Percentiles rank a stretch among this genome's conserved stretches.
These are phyloP conservation scores for Sphaceloma murrayae DNA, from an alignment of 2,329 filamentous ascomycete genomes.

Conservation along the genomic window DNA sequence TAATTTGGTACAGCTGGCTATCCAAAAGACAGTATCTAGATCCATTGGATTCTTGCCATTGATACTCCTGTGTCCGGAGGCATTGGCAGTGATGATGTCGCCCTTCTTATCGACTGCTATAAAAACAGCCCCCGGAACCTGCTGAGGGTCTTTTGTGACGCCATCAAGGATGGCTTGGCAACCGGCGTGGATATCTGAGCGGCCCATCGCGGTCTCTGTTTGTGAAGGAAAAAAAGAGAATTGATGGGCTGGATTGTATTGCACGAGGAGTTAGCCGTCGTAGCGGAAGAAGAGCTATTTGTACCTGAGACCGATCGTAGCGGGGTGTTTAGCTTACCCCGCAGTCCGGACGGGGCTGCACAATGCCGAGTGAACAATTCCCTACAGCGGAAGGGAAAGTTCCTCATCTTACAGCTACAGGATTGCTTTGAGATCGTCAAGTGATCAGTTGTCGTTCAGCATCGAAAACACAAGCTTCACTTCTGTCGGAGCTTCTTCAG, in stretches of 20 bases:
- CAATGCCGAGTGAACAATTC: too few species aligned
- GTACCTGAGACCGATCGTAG: too few species aligned
- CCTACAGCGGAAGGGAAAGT: not conserved
- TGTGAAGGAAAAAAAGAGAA: not conserved
- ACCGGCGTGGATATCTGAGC: constrained; percentile 1
- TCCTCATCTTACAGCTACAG: not conserved
- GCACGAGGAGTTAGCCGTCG: too few species aligned
- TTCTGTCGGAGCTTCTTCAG: constrained; percentile 35
- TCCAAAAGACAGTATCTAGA: constrained; percentile 52
- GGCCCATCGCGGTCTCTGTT: not conserved
- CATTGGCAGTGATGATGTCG: constrained; percentile 33
- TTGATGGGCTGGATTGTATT: too few species aligned
- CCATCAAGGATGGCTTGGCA: constrained; percentile 8
- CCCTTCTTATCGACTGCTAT: constrained; percentile 38
- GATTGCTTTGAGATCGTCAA: not conserved
- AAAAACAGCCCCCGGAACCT: constrained; percentile 33
- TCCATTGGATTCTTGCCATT: constrained; percentile 44
- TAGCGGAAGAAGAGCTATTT: too few species aligned
- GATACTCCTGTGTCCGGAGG: constrained; percentile 35
- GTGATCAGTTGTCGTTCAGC: not conserved
- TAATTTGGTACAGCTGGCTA: constrained; percentile 43
- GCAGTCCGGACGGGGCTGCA: too few species aligned
- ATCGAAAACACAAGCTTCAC: not conserved
- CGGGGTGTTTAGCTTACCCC: too few species aligned
- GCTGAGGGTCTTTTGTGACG: constrained; percentile 5